Evolutionary conservation across 2,329 filamentous ascomycete species (phyloP), one percentile per base, ranked within the genome.

Genomic region (Exserohilum rostratum): DNA sequence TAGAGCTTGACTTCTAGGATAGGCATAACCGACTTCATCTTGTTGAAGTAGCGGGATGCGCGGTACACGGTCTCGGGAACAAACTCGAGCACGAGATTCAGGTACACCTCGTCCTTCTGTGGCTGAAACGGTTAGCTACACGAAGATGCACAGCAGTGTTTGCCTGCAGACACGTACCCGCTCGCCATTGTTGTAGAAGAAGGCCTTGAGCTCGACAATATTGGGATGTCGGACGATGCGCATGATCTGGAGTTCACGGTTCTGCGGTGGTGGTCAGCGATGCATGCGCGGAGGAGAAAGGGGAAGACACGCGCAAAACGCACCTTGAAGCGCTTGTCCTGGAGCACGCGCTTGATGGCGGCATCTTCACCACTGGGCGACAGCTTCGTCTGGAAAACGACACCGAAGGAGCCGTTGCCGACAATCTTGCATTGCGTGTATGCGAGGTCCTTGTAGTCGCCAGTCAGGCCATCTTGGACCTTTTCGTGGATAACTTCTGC

Each of bases 361-460:
- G 95, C 95, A 80, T 99, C 95, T 78, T 99, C 95, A 62, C 93
- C 93, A 61, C 90, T 95, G n/a, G 95, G 95, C 58, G 93, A 93
- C 70, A 99, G 85, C 82, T 98, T 98, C 53, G 95, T 99, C 82
- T 99, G 95, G 78, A 99, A 99, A 63, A 99, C 95, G 46, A 99
- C 93, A 64, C 95, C 95, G 69, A 99, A 99, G 31, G 93, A 98
- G 66, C 95, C 95, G 80, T 99, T 99, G 76, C 95, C 95, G 44
- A 99, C 95, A 71, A 99, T 98, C 82, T 99, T 99, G 83, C 93
- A 98, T 77, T 98, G 95, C 52, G 95, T 98, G 79, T 99, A 99
- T 77, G 96, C 91, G 80, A 99, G 87, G 72, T 99, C 95, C 77
- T 91, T 89, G 70, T 92, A 96, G 78, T 99, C 95, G 70, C 95